Evolutionary conservation across 2,329 filamentous ascomycete species (phyloP).

Genomic region (Neonectria punicea): DNA sequence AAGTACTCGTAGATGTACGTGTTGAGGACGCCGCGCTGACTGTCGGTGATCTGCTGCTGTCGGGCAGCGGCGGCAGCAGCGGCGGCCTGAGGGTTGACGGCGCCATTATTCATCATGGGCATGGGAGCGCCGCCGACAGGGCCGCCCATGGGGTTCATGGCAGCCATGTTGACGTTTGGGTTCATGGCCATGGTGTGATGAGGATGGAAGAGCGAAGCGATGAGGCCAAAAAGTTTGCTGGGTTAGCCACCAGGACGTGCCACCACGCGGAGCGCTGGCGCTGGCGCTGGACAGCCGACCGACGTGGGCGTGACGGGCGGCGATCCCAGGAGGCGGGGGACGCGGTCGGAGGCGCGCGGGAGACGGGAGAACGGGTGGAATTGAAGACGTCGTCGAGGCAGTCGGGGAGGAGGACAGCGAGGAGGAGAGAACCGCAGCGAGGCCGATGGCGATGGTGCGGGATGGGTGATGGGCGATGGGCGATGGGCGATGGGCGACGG

Average conservation of each 20-base stretch:
- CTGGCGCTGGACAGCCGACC: conserved; percentile 47
- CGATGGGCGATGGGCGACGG: conserved; percentile 23
- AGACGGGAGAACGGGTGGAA: conserved; percentile 35
- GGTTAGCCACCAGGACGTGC: conserved; percentile 48
- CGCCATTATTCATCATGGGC: conserved; percentile 74
- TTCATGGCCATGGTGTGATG: conserved; percentile 59
- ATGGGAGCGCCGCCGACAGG: conserved; percentile 70
- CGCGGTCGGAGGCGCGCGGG: conserved; percentile 42
- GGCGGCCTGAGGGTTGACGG: conserved; percentile 49
- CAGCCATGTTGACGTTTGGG: conserved; percentile 72
- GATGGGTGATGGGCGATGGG: background rate
- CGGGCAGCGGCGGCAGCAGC: conserved; percentile 46
- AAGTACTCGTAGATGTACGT: conserved; percentile 95
- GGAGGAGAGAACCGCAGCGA: conserved; percentile 4
- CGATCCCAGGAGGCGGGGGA: conserved; percentile 42
- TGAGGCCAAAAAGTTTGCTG: conserved; percentile 41
- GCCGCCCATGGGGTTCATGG: conserved; percentile 75
- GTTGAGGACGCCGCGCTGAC: conserved; percentile 72
- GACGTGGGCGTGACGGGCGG: conserved; percentile 48
- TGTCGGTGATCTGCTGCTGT: conserved; percentile 57
- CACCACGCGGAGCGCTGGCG: conserved; percentile 47
- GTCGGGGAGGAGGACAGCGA: conserved; percentile 4
- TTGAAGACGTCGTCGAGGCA: conserved; percentile 27
- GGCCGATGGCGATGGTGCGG: conserved; percentile 16
- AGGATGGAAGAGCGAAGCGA: conserved; percentile 32